Conservation (phyloP, 768 basidiomycete genomes). For the Cystobasidiopsis lactophilus region DNA sequence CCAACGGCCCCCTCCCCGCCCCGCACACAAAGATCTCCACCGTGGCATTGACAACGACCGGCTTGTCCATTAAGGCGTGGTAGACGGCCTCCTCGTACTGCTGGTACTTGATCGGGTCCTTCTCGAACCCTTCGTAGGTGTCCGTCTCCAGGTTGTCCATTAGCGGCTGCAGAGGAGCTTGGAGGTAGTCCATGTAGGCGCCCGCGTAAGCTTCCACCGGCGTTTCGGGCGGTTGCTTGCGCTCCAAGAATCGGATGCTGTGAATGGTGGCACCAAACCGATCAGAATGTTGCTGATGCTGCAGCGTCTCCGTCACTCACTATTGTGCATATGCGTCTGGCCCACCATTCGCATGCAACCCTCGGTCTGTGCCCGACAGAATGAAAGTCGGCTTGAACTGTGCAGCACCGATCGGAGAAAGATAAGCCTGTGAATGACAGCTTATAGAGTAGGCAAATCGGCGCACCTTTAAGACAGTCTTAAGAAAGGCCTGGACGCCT, state of each 20-base stretch:
- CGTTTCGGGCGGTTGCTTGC: constrained; percentile 40
- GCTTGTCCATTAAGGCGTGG: constrained; percentile 52
- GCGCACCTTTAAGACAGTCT: constrained; percentile 63
- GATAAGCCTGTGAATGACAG: no score
- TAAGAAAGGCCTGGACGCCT: constrained; percentile 71
- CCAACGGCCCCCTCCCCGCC: constrained; percentile 81
- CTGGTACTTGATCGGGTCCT: constrained; percentile 87
- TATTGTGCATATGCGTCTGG: constrained; percentile 79
- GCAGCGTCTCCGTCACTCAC: constrained; percentile 23
- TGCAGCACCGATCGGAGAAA: no score
- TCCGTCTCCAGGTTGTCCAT: constrained; percentile 93
- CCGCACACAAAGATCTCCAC: constrained; percentile 61
- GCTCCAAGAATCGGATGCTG: constrained; percentile 49
- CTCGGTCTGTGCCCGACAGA: constrained; percentile 42
- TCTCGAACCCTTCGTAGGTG: constrained; percentile 93
- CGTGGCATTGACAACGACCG: constrained; percentile 40
- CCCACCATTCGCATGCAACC: constrained; percentile 56
- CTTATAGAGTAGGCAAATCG: background rate
- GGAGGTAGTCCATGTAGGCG: constrained; percentile 85
- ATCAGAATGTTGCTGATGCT: constrained; percentile 4
- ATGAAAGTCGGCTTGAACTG: constrained; percentile 74
- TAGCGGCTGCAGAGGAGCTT: constrained; percentile 85
- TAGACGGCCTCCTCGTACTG: constrained; percentile 90
- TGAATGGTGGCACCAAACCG: background rate
- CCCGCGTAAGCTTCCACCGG: constrained; percentile 75